Percentiles rank a stretch among this genome's conserved stretches.
Evolutionary conservation across 83 land plant species (phyloP).

Genomic region (Picea abies): DNA sequence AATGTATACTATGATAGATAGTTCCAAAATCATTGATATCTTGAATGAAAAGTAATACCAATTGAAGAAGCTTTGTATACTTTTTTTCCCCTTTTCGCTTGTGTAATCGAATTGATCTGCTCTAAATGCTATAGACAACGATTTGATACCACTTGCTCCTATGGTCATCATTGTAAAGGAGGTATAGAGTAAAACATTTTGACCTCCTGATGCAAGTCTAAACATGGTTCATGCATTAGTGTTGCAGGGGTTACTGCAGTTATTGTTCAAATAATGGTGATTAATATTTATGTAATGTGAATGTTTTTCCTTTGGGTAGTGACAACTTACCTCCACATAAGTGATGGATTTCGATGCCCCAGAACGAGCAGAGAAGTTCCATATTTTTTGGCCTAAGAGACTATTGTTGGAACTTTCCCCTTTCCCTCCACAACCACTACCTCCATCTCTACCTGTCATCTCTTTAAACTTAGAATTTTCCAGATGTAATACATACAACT

Average conservation of each 20-base stretch:
- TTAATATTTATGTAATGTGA: background rate
- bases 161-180: conserved; percentile 45
- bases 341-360: conserved; percentile 44
- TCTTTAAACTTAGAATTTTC: background rate
- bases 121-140: conserved; percentile 42
- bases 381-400: conserved; percentile 42
- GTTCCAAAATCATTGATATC: conserved; percentile 25
- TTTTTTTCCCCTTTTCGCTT: conserved; percentile 21
- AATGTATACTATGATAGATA: conserved; percentile 6
- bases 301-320: background rate
- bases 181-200: conserved; percentile 26
- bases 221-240: background rate
- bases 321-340: conserved; percentile 17
- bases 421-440: conserved; percentile 29
- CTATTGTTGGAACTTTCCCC: conserved; percentile 57
- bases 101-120: background rate
- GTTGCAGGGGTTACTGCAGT: conserved; percentile 10
- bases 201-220: background rate
- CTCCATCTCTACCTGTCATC: too few species aligned
- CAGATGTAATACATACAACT: background rate
- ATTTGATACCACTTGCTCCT: conserved; percentile 40
- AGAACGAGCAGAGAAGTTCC: conserved; percentile 42
- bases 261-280: background rate
- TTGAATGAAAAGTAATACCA: conserved; percentile 40
- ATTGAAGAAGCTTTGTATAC: background rate